Base-by-base conservation (phyloP, 345 rosid genomes). In the Litchi chinensis region DNA sequence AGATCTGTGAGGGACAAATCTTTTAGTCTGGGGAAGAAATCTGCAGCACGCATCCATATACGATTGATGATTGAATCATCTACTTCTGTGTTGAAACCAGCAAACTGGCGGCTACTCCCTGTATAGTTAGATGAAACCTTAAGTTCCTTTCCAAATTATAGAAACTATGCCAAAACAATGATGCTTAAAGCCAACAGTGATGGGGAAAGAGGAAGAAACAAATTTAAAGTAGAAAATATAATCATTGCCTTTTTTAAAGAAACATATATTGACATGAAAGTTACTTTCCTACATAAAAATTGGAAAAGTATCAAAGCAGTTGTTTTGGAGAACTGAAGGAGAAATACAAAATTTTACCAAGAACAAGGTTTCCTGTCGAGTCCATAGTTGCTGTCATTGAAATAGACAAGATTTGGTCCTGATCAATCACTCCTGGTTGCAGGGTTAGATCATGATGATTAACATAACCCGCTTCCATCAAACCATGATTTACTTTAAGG, bases 91-190 rank as follows among this genome's bases (percentile, higher is more conserved):
- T 74, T 70, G 77, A 92, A 95, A 64, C 99, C 97, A 8, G 87
- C 84, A 90, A 95, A 93, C 83, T 95, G 90, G 64, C 98, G 95
- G 86, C 99, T 95, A 81, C 98, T 95, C 26, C 99, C 98, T 95
- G 82, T 64, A 46, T 75, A 76, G 68, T 74, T 22, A 18, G 59
- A 80, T 16, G 64, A 13, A 19, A 59, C 5, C 8, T 54, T 13
- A 52, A 71, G 74, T 71, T 50, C 63, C 41, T 15, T 6, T 12
- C 10, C 19, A 18, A 16, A 71, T 50, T 63, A 13, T 15, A 52
- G 56, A 72, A 8, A 72, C 6, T 6, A 32, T 24, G 39, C 22
- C 40, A 13, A 71, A 37, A 39, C 39, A 56, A 56, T 19, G 41
- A 32, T 28, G 65, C 65, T 19, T 54, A 4, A 71, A 54, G 19